A percentile compares a stretch with the other conserved stretches of the same genome.
These are phyloP conservation scores for Pestalotiopsis sp. DNA, from an alignment of 2,329 filamentous ascomycete species.

Conservation along the genomic window DNA sequence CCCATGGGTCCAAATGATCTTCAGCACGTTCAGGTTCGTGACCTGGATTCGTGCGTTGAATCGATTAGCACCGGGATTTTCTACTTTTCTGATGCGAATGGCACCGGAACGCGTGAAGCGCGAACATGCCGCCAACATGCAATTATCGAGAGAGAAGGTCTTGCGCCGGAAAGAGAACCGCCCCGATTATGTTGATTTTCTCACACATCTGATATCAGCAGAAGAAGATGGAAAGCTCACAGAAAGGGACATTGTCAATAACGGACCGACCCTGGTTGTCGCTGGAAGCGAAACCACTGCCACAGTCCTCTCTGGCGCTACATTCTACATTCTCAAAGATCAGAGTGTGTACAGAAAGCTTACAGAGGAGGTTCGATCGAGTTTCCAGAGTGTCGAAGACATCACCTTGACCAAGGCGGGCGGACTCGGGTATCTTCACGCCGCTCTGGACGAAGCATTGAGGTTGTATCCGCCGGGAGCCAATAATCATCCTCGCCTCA, in stretches of 20 bases:
- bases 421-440: constrained; percentile 37
- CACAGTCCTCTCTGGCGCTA: constrained; percentile 40
- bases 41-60: background rate
- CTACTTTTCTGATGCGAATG: background rate
- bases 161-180: background rate
- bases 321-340: constrained; percentile 38
- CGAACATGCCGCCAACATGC: background rate
- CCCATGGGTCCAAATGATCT: constrained; percentile 19
- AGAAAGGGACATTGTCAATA: constrained; percentile 11
- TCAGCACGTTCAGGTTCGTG: constrained; percentile 5
- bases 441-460: constrained; percentile 41
- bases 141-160: background rate
- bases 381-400: constrained; percentile 36
- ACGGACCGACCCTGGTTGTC: background rate
- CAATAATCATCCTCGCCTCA: constrained; percentile 17
- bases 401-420: constrained; percentile 34
- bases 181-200: background rate
- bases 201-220: background rate
- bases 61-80: background rate
- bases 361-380: constrained; percentile 36
- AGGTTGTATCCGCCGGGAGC: constrained; percentile 37
- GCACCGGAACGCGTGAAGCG: background rate
- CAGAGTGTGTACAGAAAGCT: constrained; percentile 30
- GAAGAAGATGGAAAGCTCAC: background rate
- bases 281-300: constrained; percentile 50